These are phyloP conservation scores for Talaromyces rugulosus DNA, from an alignment of 2,329 filamentous ascomycete genomes.

Conservation along the genomic window DNA sequence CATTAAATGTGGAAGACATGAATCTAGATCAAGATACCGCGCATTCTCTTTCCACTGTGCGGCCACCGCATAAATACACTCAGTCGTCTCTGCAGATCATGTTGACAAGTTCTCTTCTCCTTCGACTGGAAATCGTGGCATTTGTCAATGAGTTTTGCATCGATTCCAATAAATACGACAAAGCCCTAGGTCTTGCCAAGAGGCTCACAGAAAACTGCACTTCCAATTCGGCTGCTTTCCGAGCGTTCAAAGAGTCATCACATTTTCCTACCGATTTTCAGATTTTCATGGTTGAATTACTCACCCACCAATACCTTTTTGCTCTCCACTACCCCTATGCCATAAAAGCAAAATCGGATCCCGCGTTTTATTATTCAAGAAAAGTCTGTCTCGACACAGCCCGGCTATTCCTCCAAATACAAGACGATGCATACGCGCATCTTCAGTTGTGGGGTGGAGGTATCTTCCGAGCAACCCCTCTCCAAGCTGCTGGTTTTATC, in stretches of 20 bases:
- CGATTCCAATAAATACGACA: constrained; percentile 1
- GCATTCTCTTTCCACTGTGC: background rate
- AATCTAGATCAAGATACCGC: background rate
- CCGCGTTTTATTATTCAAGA: background rate
- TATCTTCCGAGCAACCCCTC: background rate
- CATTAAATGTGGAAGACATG: constrained; percentile 1
- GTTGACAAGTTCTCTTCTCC: background rate
- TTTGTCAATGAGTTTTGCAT: constrained; percentile 6
- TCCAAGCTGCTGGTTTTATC: background rate
- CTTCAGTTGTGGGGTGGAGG: constrained; percentile 1
- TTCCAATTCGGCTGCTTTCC: background rate
- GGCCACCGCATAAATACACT: background rate
- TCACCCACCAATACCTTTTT: constrained; percentile 6
- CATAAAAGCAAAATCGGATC: constrained; percentile 2
- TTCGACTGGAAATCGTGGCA: background rate
- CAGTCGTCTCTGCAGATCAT: constrained; percentile 4
- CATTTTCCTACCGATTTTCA: background rate
- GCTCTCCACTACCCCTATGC: constrained; percentile 8
- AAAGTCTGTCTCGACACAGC: constrained; percentile 5
- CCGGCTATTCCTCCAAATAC: background rate
- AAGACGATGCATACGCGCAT: background rate
- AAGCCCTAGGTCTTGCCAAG: background rate
- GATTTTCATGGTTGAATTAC: constrained; percentile 5
- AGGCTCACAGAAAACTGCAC: background rate
- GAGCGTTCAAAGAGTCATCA: background rate